Conservation (phyloP, 805 yeast genomes). For the Cyberlindnera meyerae region DNA sequence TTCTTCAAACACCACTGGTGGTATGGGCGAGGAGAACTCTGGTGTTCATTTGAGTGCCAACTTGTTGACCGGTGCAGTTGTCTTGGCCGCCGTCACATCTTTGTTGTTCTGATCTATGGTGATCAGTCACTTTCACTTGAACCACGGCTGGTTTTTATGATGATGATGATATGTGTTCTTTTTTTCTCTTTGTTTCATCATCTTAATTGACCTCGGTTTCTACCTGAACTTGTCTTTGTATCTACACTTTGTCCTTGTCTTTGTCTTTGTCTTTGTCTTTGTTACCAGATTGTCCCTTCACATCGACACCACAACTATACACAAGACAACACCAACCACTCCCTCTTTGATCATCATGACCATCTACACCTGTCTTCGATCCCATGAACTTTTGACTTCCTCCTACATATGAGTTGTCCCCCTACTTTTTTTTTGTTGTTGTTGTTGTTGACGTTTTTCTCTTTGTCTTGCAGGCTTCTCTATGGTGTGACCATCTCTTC, state of each 20-base stretch:
- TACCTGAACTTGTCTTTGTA: neutral
- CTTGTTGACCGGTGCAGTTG: constrained; percentile 1
- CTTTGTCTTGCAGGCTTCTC: no score
- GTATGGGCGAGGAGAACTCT: constrained; percentile 10
- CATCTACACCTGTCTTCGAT: no score
- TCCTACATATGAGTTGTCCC: no score
- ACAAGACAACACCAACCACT: no score
- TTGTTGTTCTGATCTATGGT: constrained; percentile 10
- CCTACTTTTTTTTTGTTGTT: no score
- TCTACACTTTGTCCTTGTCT: no score
- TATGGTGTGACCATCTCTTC: neutral
- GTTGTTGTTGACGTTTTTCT: neutral
- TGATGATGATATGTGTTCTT: neutral
- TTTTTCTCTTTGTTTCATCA: neutral
- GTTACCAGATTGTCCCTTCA: no score
- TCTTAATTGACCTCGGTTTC: neutral
- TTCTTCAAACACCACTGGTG: constrained; percentile 4
- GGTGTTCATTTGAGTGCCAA: constrained; percentile 7
- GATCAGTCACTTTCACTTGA: neutral
- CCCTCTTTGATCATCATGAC: no score
- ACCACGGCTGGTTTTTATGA: neutral
- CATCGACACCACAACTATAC: no score
- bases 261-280: no score
- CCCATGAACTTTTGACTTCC: no score
- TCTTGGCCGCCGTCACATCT: constrained; percentile 8